Percentiles rank a stretch among this genome's conserved stretches.
These are phyloP conservation scores for Lecanicillium sp. DNA, from an alignment of 2,329 filamentous ascomycete genomes.

Conservation along the genomic window DNA sequence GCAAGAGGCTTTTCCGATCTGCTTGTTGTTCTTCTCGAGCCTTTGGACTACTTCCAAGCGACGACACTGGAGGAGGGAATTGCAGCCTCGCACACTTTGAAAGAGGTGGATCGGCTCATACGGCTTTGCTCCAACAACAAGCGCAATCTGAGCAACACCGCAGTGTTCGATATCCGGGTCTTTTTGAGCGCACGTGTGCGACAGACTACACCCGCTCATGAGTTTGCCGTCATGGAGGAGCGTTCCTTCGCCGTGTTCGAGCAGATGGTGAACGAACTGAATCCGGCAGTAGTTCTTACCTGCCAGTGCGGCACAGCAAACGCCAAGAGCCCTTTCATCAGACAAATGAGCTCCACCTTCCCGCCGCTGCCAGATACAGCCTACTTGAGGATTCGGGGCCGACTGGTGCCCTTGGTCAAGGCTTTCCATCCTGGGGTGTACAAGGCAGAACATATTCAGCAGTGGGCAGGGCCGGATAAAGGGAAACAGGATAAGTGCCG, in stretches of 20 bases:
- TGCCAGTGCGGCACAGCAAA: constrained; percentile 2
- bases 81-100: constrained; percentile 1
- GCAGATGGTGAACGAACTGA: constrained; percentile 2
- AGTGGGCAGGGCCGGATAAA: background rate
- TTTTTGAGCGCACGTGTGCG: constrained; percentile 3
- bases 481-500: constrained; percentile 1
- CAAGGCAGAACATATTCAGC: constrained; percentile 1
- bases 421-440: constrained; percentile 4
- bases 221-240: background rate
- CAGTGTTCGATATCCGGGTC: constrained; percentile 1
- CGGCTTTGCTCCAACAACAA: background rate
- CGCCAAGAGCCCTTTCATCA: background rate
- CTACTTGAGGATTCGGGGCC: background rate
- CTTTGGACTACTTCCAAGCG: constrained; percentile 2
- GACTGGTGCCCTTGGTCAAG: constrained; percentile 1
- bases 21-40: constrained; percentile 1
- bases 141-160: constrained; percentile 1
- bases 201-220: background rate
- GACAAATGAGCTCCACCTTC: constrained; percentile 1
- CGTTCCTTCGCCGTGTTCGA: constrained; percentile 2
- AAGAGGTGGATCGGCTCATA: constrained; percentile 1
- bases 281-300: constrained; percentile 2
- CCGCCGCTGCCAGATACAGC: background rate
- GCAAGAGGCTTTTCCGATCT: constrained; percentile 1
- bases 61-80: constrained; percentile 3